Evolutionary conservation across 2,329 filamentous ascomycete genomes (phyloP).

Genomic region (Aspergillus ochraceoroseus): DNA sequence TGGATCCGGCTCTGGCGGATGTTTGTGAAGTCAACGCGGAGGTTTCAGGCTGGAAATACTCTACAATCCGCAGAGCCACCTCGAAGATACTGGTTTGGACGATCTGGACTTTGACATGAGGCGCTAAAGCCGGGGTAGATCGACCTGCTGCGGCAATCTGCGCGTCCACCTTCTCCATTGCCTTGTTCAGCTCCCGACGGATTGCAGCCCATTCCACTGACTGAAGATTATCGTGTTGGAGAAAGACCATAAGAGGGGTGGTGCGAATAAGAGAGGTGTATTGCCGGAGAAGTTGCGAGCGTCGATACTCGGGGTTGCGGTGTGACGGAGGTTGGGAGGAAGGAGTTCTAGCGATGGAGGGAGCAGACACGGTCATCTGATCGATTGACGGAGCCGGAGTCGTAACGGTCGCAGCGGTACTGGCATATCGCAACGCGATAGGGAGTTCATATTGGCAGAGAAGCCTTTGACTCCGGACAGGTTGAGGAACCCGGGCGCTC

Average conservation of each 20-base stretch:
- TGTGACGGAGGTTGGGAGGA: constrained; percentile 79
- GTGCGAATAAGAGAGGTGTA: constrained; percentile 86
- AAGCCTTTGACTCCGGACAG: constrained; percentile 35
- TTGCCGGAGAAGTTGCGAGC: constrained; percentile 79
- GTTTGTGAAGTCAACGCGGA: constrained; percentile 29
- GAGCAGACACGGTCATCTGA: constrained; percentile 43
- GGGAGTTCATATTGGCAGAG: constrained; percentile 37
- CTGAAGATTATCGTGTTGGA: constrained; percentile 73
- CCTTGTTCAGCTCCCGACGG: constrained; percentile 61
- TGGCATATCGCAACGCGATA: constrained; percentile 40
- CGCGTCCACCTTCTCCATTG: constrained; percentile 60
- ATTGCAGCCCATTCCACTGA: constrained; percentile 70
- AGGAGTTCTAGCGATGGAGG: constrained; percentile 50
- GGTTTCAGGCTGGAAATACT: constrained; percentile 65
- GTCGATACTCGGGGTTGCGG: constrained; percentile 78
- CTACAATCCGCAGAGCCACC: constrained; percentile 75
- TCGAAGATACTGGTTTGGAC: constrained; percentile 86
- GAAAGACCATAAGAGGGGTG: constrained; percentile 77
- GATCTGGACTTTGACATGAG: constrained; percentile 69
- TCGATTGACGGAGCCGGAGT: constrained; percentile 52
- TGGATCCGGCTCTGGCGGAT: constrained; percentile 31
- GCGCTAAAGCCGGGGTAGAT: constrained; percentile 46
- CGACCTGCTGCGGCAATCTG: constrained; percentile 57
- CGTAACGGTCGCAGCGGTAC: constrained; percentile 47
- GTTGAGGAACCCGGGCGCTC: constrained; percentile 32